phyloP scores from a whole-genome alignment of 148 eudicot genomes.

The Camellia granthamiana region DNA sequence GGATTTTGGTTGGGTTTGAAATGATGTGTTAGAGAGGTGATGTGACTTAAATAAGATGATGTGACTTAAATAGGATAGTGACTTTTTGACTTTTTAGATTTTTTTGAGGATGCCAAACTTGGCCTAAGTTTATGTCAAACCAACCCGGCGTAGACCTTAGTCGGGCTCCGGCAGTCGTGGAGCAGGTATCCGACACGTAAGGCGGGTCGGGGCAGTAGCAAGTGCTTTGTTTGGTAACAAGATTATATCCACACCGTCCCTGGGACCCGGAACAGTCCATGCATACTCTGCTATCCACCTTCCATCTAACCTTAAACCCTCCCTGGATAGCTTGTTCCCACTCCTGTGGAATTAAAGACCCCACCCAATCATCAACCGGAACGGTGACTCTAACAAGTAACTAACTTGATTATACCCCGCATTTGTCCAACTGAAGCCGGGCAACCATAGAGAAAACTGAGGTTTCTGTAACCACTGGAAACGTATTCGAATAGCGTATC shows the following conservation, averaged over 20 bases:
- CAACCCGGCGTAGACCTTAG: background rate
- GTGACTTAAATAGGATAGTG: too few species aligned
- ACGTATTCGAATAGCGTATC: constrained; percentile 21
- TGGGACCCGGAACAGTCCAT: constrained; percentile 20
- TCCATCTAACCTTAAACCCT: constrained; percentile 36
- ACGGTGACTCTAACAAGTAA: constrained; percentile 25
- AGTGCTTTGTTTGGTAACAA: constrained; percentile 9
- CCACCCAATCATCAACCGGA: constrained; percentile 18
- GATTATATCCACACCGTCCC: constrained; percentile 31
- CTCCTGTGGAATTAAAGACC: background rate
- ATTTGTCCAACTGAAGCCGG: background rate
- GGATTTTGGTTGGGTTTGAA: too few species aligned
- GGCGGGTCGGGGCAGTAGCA: constrained; percentile 34
- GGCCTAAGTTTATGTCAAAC: too few species aligned
- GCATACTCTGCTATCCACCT: constrained; percentile 23
- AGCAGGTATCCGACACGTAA: constrained; percentile 13
- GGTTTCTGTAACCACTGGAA: background rate
- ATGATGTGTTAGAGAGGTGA: too few species aligned
- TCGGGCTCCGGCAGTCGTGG: background rate
- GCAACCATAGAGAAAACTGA: constrained; percentile 32
- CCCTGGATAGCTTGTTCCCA: constrained; percentile 18
- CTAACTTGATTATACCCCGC: background rate
- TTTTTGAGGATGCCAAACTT: too few species aligned
- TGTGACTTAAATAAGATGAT: too few species aligned
- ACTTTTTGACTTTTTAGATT: too few species aligned